These are phyloP conservation scores for Cutaneotrichosporon sp. DNA, from an alignment of 1,284 basidiomycete species.

Conservation along the genomic window DNA sequence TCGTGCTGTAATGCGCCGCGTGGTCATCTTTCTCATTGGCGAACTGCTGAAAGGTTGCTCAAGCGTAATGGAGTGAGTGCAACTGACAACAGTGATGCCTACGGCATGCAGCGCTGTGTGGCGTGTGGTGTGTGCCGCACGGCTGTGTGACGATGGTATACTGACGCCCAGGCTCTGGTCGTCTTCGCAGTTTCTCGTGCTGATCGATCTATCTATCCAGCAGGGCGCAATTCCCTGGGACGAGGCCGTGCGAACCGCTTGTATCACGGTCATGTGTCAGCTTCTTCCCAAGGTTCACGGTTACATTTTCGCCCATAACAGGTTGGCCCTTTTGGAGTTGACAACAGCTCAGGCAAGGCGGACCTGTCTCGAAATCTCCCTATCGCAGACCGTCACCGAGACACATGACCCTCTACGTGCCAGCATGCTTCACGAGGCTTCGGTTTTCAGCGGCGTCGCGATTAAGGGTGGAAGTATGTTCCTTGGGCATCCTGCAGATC, in stretches of 20 bases:
- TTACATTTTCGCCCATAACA: not conserved
- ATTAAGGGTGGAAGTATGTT: slow-evolving; percentile 39
- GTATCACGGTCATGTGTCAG: not conserved
- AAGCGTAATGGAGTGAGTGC: not conserved
- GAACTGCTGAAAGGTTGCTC: not conserved
- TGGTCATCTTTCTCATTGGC: not conserved
- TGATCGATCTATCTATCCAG: slow-evolving; percentile 3
- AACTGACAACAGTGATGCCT: too few relatives aligned
- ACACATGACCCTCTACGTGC: slow-evolving; percentile 63
- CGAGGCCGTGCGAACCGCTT: not conserved
- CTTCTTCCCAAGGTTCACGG: not conserved
- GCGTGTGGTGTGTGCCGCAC: too few relatives aligned
- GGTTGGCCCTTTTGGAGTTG: not conserved
- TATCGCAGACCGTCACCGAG: slow-evolving; percentile 70
- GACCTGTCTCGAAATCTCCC: slow-evolving; percentile 66
- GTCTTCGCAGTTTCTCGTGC: not conserved
- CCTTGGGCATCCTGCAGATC: not conserved
- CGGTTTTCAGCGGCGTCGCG: slow-evolving; percentile 44
- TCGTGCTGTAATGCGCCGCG: not conserved
- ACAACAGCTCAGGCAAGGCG: slow-evolving; percentile 63
- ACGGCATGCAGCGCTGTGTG: too few relatives aligned
- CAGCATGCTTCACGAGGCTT: slow-evolving; percentile 74
- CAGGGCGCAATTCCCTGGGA: not conserved
- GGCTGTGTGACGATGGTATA: too few relatives aligned
- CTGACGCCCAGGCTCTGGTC: slow-evolving; percentile 3